Evolutionary conservation across 2,329 filamentous ascomycete genomes (phyloP), one percentile per base, ranked within the genome.

Genomic region (Epichloe sibirici): DNA sequence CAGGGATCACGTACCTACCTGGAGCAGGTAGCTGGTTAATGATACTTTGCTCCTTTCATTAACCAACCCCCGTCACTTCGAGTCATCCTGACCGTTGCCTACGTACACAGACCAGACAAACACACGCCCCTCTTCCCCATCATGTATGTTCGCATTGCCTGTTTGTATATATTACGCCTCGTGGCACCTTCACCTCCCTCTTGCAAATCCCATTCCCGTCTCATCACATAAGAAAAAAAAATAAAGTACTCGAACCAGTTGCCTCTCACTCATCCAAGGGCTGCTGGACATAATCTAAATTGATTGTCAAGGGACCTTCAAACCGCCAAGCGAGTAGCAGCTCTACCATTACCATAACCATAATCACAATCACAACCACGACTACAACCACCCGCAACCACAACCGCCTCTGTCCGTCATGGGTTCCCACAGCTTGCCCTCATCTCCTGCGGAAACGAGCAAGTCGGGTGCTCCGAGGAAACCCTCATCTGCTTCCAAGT

Each of bases 381-480:
- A 9, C 21, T 5, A 45, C 44, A n/a, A n/a, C 17, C n/a, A 28
- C 39, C 21, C 11, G 34, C 44, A n/a, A n/a, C 17, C n/a, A 28
- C 39, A 31, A 44, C n/a, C 38, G 2, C 48, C 28, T 42, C 17
- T 21, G 5, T 38, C 23, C 7, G 44, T 17, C 21, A 79, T 79
- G 76, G 74, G 73, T 63, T 62, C 65, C 53, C 59, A 66, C 55
- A 70, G 66, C 58, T 67, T 78, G 59, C 76, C 76, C 34, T 78
- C 76, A 52, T 75, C 76, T 58, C 76, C 77, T 13, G 70, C 71
- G 51, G 77, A 76, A 65, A 74, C 74, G 5, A 61, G 65, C 57
- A 74, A 70, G 58, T 57, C 66, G 9, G 61, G 61, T 2, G 53
- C 62, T 21, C 62, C 63, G 31, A 70, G 67, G 59, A 74, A 71